Base-by-base conservation (phyloP, 441 rosid genomes). In the Geranium incanum region DNA sequence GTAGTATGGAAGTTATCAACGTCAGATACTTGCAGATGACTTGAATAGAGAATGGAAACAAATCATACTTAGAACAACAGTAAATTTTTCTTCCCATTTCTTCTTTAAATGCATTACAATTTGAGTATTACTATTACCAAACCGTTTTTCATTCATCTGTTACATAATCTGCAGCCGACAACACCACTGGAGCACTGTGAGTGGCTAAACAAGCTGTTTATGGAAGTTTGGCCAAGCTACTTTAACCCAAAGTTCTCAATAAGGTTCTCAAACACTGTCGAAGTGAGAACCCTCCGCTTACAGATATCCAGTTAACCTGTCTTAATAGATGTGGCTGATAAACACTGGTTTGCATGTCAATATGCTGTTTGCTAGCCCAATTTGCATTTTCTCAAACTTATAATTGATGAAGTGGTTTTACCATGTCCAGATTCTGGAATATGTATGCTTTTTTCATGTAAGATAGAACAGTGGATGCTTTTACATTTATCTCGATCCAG, bases 141-240 rank as follows among this genome's bases (percentile, higher is more conserved):
- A 67, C 65, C 73, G 50, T 43, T 70, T 23, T n/a, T 45, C 11
- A 28, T 63, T 65, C 37, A 5, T 72, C 15, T 68, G 23, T 65
- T 78, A 6, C 52, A 36, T 70, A 33, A 74, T 66, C 12, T 77
- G 15, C 87, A 94, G 99, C 86, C 94, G 62, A 74, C 70, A 73
- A 94, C 99, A 59, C 97, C 99, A 60, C 71, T 88, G 84, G 99
- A 95, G 78, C 97, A 89, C 72, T 90, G 97, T 67, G 97, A 92
- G 80, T 92, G 99, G 97, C 79, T 92, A 73, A 95, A 92, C 83
- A 95, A 90, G 80, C 84, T 95, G 68, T 79, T 92, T 68, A 76
- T 85, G 77, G 99, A 92, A 83, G 76, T 92, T 73, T 95, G 99
- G 99, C 79, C 83, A 23, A 79, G 81, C 82, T 81, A n/a, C 75